A percentile compares a stretch with the other conserved stretches of the same genome.
phyloP scores from a whole-genome alignment of 768 basidiomycete species.

The Melanogaster broomeanus region DNA sequence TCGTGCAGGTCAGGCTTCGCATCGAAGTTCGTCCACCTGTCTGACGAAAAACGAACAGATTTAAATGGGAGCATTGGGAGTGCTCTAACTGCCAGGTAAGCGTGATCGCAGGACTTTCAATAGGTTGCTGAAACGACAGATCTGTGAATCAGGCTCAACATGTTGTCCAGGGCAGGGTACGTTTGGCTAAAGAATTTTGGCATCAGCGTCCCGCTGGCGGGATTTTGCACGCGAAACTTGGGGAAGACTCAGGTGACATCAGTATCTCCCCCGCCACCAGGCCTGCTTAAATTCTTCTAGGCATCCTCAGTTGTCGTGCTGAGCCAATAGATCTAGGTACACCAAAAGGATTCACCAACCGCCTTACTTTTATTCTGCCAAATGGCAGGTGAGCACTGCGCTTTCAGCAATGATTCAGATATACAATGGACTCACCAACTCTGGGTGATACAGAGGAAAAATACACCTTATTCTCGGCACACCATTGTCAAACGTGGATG shows the following conservation, averaged over 20 bases:
- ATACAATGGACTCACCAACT: not conserved
- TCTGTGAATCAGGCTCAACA: constrained; percentile 13
- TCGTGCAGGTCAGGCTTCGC: constrained; percentile 60
- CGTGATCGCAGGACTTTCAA: not conserved
- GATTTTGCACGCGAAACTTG: constrained; percentile 30
- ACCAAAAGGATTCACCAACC: constrained; percentile 24
- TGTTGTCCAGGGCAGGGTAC: constrained; percentile 20
- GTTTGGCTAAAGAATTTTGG: constrained; percentile 41
- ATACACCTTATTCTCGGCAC: constrained; percentile 56
- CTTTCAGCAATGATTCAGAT: not conserved
- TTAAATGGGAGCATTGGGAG: constrained; percentile 75
- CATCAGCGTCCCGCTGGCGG: constrained; percentile 24
- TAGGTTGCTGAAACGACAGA: not conserved
- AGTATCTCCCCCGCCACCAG: not conserved
- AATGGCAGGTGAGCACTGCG: constrained; percentile 38
- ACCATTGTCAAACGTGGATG: constrained; percentile 40
- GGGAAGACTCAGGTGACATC: constrained; percentile 29
- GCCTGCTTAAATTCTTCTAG: constrained; percentile 11
- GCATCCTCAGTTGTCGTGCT: constrained; percentile 14
- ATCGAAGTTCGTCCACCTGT: not conserved
- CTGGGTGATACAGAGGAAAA: constrained; percentile 43
- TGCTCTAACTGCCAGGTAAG: constrained; percentile 63
- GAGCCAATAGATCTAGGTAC: constrained; percentile 21
- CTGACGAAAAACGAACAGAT: constrained; percentile 40
- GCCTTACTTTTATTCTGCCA: constrained; percentile 55